Conservation (phyloP, 257 asterid species). For the Orobanche coerulescens region DNA sequence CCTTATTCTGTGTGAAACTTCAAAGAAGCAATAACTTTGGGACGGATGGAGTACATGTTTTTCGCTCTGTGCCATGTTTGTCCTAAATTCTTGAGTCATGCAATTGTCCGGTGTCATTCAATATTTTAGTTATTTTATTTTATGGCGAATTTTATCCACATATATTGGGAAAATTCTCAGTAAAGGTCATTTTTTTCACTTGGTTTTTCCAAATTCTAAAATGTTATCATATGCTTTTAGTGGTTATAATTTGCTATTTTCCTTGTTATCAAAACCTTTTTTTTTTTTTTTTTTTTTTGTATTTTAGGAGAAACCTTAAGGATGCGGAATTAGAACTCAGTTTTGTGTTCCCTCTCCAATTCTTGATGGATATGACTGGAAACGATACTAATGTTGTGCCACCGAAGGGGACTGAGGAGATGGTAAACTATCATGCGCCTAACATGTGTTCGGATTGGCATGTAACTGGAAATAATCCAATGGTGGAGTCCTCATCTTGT, state of each 20-base stretch:
- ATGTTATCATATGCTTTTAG: too few species aligned
- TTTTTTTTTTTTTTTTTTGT: too few species aligned
- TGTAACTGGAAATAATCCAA: constrained; percentile 29
- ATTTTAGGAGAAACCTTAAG: constrained; percentile 14
- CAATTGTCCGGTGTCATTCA: not conserved
- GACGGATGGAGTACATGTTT: too few species aligned
- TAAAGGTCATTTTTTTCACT: not conserved
- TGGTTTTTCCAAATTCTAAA: not conserved
- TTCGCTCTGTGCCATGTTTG: constrained; percentile 12
- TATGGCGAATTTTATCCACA: not conserved
- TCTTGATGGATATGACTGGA: constrained; percentile 31
- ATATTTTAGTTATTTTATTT: not conserved
- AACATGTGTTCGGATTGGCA: constrained; percentile 46
- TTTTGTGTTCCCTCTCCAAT: not conserved
- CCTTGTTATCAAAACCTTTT: too few species aligned
- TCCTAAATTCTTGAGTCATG: not conserved
- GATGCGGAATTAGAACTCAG: constrained; percentile 13
- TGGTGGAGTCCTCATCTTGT: constrained; percentile 32
- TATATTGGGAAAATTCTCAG: not conserved
- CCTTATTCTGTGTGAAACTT: too few species aligned
- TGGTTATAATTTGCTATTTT: too few species aligned
- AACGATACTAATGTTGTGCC: constrained; percentile 33
- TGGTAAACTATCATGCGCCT: constrained; percentile 33
- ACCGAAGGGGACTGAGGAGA: constrained; percentile 37
- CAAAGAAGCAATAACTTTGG: too few species aligned